phyloP scores from a whole-genome alignment of 1,284 basidiomycete species.

The Austroboletus rostrupii region DNA sequence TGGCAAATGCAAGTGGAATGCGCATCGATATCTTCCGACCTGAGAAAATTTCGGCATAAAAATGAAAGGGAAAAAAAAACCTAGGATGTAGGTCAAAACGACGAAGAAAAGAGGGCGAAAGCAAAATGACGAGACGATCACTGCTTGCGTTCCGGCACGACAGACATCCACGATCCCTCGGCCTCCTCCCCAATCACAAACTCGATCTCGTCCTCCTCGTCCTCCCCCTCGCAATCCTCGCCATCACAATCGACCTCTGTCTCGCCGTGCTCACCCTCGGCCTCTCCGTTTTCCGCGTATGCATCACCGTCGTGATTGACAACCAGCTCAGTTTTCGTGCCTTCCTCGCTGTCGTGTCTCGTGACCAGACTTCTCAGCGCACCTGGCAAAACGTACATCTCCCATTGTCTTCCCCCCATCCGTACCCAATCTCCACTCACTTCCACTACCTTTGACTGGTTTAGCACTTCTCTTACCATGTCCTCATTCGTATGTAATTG shows the following conservation, averaged over 20 bases:
- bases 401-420: slow-evolving; percentile 54
- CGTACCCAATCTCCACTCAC: slow-evolving; percentile 69
- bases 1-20: neutral
- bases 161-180: slow-evolving; percentile 40
- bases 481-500: slow-evolving; percentile 63
- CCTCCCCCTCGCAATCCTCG: slow-evolving; percentile 36
- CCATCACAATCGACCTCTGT: slow-evolving; percentile 25
- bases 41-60: neutral
- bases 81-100: neutral
- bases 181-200: slow-evolving; percentile 46
- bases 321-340: neutral
- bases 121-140: slow-evolving; percentile 5
- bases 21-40: neutral
- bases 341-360: neutral
- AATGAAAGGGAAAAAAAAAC: slow-evolving; percentile 1
- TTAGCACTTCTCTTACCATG: slow-evolving; percentile 71
- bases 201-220: slow-evolving; percentile 53
- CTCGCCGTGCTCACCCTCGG: slow-evolving; percentile 23
- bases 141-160: slow-evolving; percentile 35
- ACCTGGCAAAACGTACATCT: slow-evolving; percentile 69
- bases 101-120: too few relatives aligned
- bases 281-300: slow-evolving; percentile 7
- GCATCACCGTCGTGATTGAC: neutral
- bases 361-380: slow-evolving; percentile 46
- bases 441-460: slow-evolving; percentile 67